Evolutionary conservation across 495 filamentous ascomycete genomes (phyloP).

Genomic region (Aspergillus kassunensis): DNA sequence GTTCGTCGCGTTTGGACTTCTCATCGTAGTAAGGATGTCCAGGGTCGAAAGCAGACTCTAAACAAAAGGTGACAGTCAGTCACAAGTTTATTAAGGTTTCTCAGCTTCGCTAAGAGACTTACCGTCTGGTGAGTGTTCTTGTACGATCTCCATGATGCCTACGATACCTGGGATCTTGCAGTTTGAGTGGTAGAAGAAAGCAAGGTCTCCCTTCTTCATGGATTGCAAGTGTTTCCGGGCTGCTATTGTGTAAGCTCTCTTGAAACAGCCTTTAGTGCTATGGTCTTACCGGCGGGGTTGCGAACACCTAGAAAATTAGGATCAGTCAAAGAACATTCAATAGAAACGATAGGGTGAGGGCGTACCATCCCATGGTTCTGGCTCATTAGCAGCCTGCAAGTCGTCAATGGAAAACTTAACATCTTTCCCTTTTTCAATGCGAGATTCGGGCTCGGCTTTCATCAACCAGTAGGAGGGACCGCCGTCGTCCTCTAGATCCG

Average conservation of each 20-base stretch:
- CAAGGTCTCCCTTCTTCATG: conserved; percentile 88
- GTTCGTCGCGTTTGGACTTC: conserved; percentile 65
- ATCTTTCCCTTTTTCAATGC: conserved; percentile 78
- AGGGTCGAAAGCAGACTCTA: conserved; percentile 77
- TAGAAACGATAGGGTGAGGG: conserved; percentile 2
- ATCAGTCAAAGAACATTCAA: neutral
- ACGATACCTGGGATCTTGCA: conserved; percentile 87
- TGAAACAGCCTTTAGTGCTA: neutral
- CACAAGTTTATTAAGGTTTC: no score
- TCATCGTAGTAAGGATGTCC: conserved; percentile 79
- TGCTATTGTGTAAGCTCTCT: conserved; percentile 19
- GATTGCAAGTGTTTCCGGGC: conserved; percentile 82
- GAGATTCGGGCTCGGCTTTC: conserved; percentile 90
- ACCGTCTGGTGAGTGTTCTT: conserved; percentile 77
- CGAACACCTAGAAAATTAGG: conserved; percentile 49
- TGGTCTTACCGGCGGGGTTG: conserved; percentile 48
- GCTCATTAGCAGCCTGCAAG: conserved; percentile 59
- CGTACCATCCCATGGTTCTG: conserved; percentile 86
- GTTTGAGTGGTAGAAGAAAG: conserved; percentile 98
- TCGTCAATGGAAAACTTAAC: conserved; percentile 96
- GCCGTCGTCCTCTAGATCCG: conserved; percentile 1
- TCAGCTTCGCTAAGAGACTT: conserved; percentile 13
- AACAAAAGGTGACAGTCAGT: conserved; percentile 10
- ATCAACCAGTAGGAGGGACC: conserved; percentile 75
- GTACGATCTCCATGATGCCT: conserved; percentile 89